phyloP scores from a whole-genome alignment of 1,284 basidiomycete species.

The Mycosarcoma maydis region DNA sequence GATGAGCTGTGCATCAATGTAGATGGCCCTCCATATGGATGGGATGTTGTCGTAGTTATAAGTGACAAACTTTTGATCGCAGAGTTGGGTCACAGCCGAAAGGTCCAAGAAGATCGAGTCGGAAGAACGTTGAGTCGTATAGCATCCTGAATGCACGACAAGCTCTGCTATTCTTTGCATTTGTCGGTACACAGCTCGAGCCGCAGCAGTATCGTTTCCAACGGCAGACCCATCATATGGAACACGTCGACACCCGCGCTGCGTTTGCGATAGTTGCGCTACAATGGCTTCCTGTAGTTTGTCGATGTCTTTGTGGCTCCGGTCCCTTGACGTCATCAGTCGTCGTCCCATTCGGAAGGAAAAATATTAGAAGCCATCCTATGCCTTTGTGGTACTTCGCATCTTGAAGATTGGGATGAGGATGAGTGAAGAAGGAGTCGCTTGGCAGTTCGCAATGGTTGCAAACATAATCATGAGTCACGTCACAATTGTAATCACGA shows the following conservation, averaged over 20 bases:
- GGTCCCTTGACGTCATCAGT: too few relatives aligned
- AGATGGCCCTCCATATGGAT: slow-evolving; percentile 67
- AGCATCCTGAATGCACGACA: too few relatives aligned
- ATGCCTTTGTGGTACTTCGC: not conserved
- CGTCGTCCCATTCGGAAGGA: too few relatives aligned
- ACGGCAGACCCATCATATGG: too few relatives aligned
- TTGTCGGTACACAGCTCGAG: slow-evolving; percentile 3
- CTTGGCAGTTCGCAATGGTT: too few relatives aligned
- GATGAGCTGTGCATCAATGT: slow-evolving; percentile 67
- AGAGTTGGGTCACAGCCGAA: slow-evolving; percentile 64
- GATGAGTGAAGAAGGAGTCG: not conserved
- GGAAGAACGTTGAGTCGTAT: too few relatives aligned
- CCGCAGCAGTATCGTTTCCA: not conserved
- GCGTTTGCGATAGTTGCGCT: not conserved
- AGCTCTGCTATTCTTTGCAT: not conserved
- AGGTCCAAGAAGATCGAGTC: slow-evolving; percentile 4
- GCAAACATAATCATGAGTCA: too few relatives aligned
- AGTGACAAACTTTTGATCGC: slow-evolving; percentile 68
- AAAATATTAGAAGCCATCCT: too few relatives aligned
- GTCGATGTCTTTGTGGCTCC: too few relatives aligned
- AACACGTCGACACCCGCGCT: not conserved
- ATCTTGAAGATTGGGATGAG: not conserved
- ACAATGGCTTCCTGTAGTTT: slow-evolving; percentile 1
- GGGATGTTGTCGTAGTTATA: slow-evolving; percentile 68
- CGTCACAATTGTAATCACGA: too few relatives aligned